These are phyloP conservation scores for Triticum timopheevii DNA, from an alignment of 176 grass and related monocot genomes.

Conservation along the genomic window DNA sequence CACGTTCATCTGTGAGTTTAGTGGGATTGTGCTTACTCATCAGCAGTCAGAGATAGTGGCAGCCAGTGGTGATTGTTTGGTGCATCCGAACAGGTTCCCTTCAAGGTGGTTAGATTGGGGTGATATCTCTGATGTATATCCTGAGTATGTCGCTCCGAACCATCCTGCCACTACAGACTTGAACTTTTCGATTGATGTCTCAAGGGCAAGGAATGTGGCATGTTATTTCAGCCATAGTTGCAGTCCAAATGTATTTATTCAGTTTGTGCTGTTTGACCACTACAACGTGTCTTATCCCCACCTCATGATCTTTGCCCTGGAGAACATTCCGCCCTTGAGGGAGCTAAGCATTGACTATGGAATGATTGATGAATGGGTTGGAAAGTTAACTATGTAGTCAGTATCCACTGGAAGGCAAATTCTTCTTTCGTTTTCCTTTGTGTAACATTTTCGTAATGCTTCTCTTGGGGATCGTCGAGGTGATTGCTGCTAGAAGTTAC, in stretches of 20 bases:
- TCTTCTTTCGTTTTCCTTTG: conserved; percentile 17
- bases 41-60: conserved; percentile 67
- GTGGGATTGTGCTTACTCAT: conserved; percentile 79
- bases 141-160: conserved; percentile 63
- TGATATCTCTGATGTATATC: conserved; percentile 85
- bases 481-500: conserved; percentile 24
- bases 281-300: conserved; percentile 81
- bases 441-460: conserved; percentile 37
- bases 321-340: conserved; percentile 97
- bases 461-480: conserved; percentile 36
- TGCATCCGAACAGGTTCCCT: conserved; percentile 79
- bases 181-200: conserved; percentile 90
- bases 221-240: conserved; percentile 99
- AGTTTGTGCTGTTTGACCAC: conserved; percentile 93
- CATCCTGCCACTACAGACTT: conserved; percentile 52
- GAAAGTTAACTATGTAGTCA: conserved; percentile 72
- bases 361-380: conserved; percentile 76
- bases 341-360: conserved; percentile 99
- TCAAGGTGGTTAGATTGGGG: conserved; percentile 94
- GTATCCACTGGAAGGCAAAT: conserved; percentile 29
- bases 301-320: conserved; percentile 93
- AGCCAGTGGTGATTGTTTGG: conserved; percentile 69
- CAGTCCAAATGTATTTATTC: conserved; percentile 93
- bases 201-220: conserved; percentile 88
- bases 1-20: conserved; percentile 90